Base-by-base conservation (phyloP, 2,329 filamentous ascomycete genomes). In the Apiospora phragmitis region DNA sequence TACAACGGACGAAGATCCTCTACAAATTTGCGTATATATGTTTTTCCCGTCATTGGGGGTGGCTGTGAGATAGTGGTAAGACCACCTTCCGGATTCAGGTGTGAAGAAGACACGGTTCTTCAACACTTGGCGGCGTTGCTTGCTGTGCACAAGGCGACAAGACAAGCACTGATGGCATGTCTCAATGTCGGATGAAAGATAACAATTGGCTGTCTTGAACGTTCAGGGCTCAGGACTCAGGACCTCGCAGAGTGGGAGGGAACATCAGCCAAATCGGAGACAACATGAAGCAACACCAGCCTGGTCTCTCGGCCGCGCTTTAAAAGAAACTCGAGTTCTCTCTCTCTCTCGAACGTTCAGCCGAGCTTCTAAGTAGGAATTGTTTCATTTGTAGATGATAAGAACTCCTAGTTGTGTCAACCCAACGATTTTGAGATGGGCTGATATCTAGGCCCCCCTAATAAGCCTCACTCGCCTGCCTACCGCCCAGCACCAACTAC, bases 191-290 rank as follows among this genome's bases (percentile, higher is more conserved):
- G 55, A 38, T 38, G 32, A 62, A 62, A 62, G 55, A 38, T 62
- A n/a, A 38, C 55, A 62, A 18, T 5, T 18, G n/a, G 32, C 29
- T n/a, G 18, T 62, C n/a, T 62, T 62, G 32, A 62, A 32, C 9
- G 8, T 5, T 7, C 32, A 18, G 32, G 38, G 55, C 55, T 62
- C 55, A 62, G 55, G 49, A 35, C 29, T 38, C 55, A 5, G 32
- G 18, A 11, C 16, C 55, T 38, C 18, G 6, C 18, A 9, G 14
- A 35, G 29, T 16, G 9, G 16, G 29, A 21, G 2, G 2, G 3
- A 35, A 62, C 55, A 62, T 62, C 55, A 62, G 55, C 55, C 55
- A 32, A 12, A 62, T 62, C 32, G 32, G 55, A 62, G 55, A 38
- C 55, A 38, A n/a, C 21, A 1, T 38, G 55, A 62, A 38, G 55